Base-by-base conservation (phyloP, 2,329 filamentous ascomycete genomes). In the Colletotrichum tanaceti region DNA sequence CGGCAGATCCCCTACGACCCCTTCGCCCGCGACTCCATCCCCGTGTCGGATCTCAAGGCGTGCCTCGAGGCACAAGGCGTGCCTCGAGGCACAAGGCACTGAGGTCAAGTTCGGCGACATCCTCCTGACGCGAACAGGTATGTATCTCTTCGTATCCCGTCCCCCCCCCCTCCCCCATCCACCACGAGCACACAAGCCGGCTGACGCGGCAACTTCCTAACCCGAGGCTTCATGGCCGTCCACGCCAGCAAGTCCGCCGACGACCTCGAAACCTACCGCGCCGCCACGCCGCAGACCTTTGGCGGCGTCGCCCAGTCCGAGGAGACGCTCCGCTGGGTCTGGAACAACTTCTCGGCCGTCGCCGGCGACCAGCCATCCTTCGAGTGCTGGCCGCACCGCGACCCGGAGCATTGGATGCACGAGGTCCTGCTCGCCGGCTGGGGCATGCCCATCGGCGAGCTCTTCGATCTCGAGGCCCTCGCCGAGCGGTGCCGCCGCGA, bases 291-390 rank as follows among this genome's bases (percentile, higher is more conserved):
- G 16, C 70, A 71, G n/a, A 55, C 55, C 44, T 71, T 71, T 50
- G 49, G 65, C 63, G 86, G 86, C 0, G 78, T 87, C 2, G 80
- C 86, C 58, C 83, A 83, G 0, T 82, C 81, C 2, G 78, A 83
- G 18, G 80, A 79, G 5, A 83, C 82, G 7, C 78, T 87, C 16
- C 79, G 81, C 44, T 90, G 87, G 87, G 77, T 89, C 20, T 89
- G 87, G 86, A 83, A 88, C 62, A 80, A 84, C 16, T 88, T 90
- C 71, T 78, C 86, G 0, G 87, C 87, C 1, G 82, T 89, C 0
- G 87, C 83, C 0, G 85, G 86, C 2, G 87, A 90, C 66, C 81
- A 83, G 57, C 84, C 86, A 0, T 70, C 75, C 5, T 85, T 87
- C 70, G 87, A 89, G 72, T 83, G 83, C 3, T 85, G 82, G 72